These are phyloP conservation scores for Neurospora sp. DNA, from an alignment of 495 filamentous ascomycete species.

Conservation along the genomic window DNA sequence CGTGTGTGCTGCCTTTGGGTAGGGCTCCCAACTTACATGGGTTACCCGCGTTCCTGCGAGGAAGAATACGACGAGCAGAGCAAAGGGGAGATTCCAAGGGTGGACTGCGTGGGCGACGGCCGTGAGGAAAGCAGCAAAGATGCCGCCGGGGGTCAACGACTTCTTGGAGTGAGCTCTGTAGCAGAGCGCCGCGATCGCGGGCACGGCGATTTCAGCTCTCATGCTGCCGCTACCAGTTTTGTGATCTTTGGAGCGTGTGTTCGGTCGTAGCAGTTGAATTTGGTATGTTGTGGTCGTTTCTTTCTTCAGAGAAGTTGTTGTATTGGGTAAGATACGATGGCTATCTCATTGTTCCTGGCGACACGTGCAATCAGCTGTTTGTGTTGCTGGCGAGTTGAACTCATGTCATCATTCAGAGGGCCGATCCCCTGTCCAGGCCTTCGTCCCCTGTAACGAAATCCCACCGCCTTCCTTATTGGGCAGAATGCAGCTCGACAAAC, in stretches of 20 bases:
- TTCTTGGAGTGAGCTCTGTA: constrained; percentile 63
- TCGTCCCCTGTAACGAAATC: background rate
- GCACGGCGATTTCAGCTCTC: constrained; percentile 61
- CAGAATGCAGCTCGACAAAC: background rate
- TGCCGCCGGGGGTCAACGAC: constrained; percentile 65
- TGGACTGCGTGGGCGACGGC: constrained; percentile 75
- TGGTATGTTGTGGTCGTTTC: background rate
- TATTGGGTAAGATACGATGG: background rate
- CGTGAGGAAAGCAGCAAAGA: constrained; percentile 58
- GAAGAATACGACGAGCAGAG: constrained; percentile 77
- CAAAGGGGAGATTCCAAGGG: constrained; percentile 84
- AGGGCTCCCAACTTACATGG: constrained; percentile 41
- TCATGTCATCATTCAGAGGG: background rate
- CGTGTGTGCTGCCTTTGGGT: background rate
- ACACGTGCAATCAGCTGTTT: background rate
- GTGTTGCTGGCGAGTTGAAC: background rate
- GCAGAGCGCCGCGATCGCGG: constrained; percentile 51
- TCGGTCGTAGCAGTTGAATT: background rate
- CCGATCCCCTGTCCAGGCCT: background rate
- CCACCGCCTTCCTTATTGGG: background rate
- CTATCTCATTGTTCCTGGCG: background rate
- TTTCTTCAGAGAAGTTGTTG: background rate
- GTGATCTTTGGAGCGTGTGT: background rate
- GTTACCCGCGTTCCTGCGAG: constrained; percentile 73
- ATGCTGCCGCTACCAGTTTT: constrained; percentile 28